A percentile compares a stretch with the other conserved stretches of the same genome.
These are phyloP conservation scores for Phialophora chinensis DNA, from an alignment of 2,329 filamentous ascomycete species.

Conservation along the genomic window DNA sequence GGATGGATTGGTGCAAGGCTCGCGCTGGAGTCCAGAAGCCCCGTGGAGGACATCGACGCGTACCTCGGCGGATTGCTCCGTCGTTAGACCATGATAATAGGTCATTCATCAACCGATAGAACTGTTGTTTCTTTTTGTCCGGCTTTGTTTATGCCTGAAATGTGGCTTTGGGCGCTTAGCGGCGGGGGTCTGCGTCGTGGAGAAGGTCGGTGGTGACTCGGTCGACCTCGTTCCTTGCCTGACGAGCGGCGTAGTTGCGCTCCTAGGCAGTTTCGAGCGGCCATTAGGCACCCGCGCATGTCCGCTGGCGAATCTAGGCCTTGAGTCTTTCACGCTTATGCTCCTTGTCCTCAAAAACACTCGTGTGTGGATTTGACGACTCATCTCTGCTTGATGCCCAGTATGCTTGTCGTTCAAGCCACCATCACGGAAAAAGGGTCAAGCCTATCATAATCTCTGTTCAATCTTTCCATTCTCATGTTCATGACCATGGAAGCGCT, in stretches of 20 bases:
- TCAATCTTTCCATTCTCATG: no score
- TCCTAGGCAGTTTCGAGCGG: no score
- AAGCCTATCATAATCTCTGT: neutral
- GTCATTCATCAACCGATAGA: neutral
- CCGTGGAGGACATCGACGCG: conserved; percentile 26
- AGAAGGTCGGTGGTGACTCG: neutral
- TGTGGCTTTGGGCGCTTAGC: neutral
- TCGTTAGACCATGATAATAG: conserved; percentile 10
- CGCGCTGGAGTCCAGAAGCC: conserved; percentile 18
- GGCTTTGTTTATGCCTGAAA: neutral
- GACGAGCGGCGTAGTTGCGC: neutral
- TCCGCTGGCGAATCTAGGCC: neutral
- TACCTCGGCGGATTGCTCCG: conserved; percentile 33
- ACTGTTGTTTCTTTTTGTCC: neutral
- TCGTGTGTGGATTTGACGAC: no score
- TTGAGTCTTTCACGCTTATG: neutral
- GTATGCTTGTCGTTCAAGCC: neutral
- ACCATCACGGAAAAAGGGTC: neutral
- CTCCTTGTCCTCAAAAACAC: no score
- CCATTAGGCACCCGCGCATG: neutral
- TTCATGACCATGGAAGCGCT: no score
- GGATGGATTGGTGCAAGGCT: conserved; percentile 37
- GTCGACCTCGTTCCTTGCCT: neutral
- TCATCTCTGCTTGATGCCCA: neutral
- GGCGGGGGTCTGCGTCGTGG: neutral